A percentile compares a stretch with the other conserved stretches of the same genome.
These are phyloP conservation scores for Waltiozyma sp. DNA, from an alignment of 1,139 yeast species.

Conservation along the genomic window DNA sequence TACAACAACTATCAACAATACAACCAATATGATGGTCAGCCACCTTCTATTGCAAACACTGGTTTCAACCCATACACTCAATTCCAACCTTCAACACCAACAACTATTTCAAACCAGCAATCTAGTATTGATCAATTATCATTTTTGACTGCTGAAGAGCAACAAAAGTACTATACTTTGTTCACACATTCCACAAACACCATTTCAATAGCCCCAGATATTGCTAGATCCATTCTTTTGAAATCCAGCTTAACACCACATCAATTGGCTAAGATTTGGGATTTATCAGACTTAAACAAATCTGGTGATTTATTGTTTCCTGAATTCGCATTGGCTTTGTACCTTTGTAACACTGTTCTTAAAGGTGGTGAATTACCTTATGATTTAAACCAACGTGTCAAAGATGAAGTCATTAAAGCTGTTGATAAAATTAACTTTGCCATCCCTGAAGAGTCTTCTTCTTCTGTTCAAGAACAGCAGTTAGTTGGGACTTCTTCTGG, in stretches of 20 bases:
- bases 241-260: conserved; percentile 72
- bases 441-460: conserved; percentile 45
- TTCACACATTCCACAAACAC: conserved; percentile 70
- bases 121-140: conserved; percentile 38
- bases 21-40: conserved; percentile 1
- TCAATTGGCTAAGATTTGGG: conserved; percentile 82
- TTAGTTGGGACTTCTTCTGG: neutral
- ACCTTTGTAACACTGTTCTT: conserved; percentile 68
- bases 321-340: conserved; percentile 89
- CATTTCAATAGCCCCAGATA: conserved; percentile 67
- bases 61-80: conserved; percentile 1
- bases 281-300: conserved; percentile 74
- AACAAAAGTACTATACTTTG: conserved; percentile 71
- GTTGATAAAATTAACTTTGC: conserved; percentile 82
- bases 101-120: neutral
- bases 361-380: conserved; percentile 73
- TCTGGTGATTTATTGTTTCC: conserved; percentile 85
- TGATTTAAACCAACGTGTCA: conserved; percentile 57
- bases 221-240: conserved; percentile 70
- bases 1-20: neutral
- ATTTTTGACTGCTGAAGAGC: conserved; percentile 78
- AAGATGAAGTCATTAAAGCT: conserved; percentile 75
- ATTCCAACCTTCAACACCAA: neutral
- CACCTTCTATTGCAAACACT: conserved; percentile 2
- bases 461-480: neutral